Base-by-base conservation (phyloP, 2,329 filamentous ascomycete genomes). In the Cercospora beticola region DNA sequence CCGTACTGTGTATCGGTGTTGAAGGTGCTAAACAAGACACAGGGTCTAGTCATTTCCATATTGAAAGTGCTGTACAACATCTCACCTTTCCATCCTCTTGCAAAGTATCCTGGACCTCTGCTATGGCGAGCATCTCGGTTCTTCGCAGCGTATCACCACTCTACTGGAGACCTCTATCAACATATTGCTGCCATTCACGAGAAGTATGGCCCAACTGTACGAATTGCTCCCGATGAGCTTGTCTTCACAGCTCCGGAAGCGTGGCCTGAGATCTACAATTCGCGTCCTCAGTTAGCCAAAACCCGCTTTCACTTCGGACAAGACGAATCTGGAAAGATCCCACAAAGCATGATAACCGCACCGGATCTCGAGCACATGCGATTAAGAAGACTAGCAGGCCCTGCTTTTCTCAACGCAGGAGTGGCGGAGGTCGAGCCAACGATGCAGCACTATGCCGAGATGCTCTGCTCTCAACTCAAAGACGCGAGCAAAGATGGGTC, bases 401-500 rank as follows among this genome's bases (percentile, higher is more conserved):
- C 72, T 8, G 72, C 72, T 10, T 74, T 74, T 61, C 71, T 73
- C n/a, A 73, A 74, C 36, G 59, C 71, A 26, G 70, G 72, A 3
- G 65, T 74, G 12, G 59, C 66, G 4, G 72, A 74, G 30, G 72
- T 74, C 26, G 72, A 74, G 58, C 69, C 71, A 12, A 68, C 71
- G 5, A 58, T 74, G 40, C 72, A 74, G 65, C 65, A 73, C 31
- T 73, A 74, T n/a, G 43, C 61, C 12, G 65, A 74, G 12, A 65
- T 70, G 12, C 64, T 74, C 1, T 73, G 71, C 52, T 62, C 57
- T 10, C 65, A 71, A 28, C 68, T 74, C 28, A 63, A 64, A 16
- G 65, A 63, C 8, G 71, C 70, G 1, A 68, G 71, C 49, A 65
- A 90, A 74, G 87, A 89, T 43, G 82, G 95, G 76, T 95, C 97